These are phyloP conservation scores for Protomyces lactucae-debilis DNA, from an alignment of 1,139 yeast genomes.

Conservation along the genomic window DNA sequence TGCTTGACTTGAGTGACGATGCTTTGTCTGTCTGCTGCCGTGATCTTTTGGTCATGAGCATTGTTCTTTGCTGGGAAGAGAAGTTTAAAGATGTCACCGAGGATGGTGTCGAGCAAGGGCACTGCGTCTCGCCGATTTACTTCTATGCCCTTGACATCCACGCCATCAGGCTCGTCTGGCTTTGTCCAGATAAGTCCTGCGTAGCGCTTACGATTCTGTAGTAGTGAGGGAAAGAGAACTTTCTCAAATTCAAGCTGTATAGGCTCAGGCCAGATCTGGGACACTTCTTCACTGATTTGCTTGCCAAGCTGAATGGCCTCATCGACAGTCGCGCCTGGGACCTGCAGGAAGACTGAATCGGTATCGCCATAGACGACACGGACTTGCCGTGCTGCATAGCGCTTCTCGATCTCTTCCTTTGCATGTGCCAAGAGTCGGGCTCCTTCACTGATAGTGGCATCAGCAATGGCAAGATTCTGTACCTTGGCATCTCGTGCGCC, in stretches of 20 bases:
- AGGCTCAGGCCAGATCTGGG: conserved; percentile 22
- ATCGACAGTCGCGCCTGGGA: conserved; percentile 8
- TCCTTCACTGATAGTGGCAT: conserved; percentile 20
- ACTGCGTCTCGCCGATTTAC: conserved; percentile 26
- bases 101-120: conserved; percentile 14
- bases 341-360: conserved; percentile 15
- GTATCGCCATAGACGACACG: conserved; percentile 24
- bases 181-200: conserved; percentile 24
- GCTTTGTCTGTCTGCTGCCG: neutral
- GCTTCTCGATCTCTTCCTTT: conserved; percentile 21
- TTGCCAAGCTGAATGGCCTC: conserved; percentile 21
- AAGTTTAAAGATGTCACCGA: conserved; percentile 16
- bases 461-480: conserved; percentile 24
- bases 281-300: conserved; percentile 10
- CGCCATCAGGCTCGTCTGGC: conserved; percentile 5
- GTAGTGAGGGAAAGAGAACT: conserved; percentile 20
- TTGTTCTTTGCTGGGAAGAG: conserved; percentile 19
- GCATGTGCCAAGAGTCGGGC: conserved; percentile 17
- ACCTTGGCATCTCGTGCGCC: conserved; percentile 15
- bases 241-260: conserved; percentile 23
- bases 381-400: conserved; percentile 1
- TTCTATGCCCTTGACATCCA: conserved; percentile 25
- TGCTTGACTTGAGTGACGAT: conserved; percentile 15
- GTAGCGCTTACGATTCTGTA: conserved; percentile 21
- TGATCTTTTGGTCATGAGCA: neutral